Base-by-base conservation (phyloP, 306 rosid species). In the Canavalia ensiformis region DNA sequence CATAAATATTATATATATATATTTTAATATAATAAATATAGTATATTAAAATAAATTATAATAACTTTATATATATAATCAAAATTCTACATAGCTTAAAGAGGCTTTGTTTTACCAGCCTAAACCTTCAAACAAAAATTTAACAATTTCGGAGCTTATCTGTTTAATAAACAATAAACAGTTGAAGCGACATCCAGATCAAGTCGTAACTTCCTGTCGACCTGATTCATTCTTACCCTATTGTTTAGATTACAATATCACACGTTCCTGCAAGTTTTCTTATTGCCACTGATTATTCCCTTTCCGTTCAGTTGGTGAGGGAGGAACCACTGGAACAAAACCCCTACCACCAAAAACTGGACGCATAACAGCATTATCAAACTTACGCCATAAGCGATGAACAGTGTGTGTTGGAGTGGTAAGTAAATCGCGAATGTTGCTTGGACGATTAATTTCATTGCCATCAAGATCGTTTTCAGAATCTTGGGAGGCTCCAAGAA, bases 321-420 rank as follows among this genome's bases (percentile, higher is more conserved):
- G 83, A 7, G 96, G 94, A 69, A 35, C 91, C 47, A 84, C 87
- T 2, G 93, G 97, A 88, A 93, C 98, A 84, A 93, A 93, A 72
- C 97, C 98, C 76, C 99, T 89, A 58, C 99, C 99, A 4, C 99
- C 99, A 58, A 96, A 96, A 74, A 93, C 86, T 8, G 99, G 99
- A 18, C 98, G 97, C 99, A 96, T 96, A 83, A 93, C 41, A 58
- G 94, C 80, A 72, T 96, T 74, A 31, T 96, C 99, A 81, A 96
- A 93, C 79, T 80, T 92, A 34, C 98, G 94, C 99, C 99, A 96
- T 65, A 90, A 85, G 47, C 83, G 90, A 84, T 96, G 99, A 35
- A 93, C 97, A 0, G 94, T 86, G 80, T 92, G 92, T 0, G 97
- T 92, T 31, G 99, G 98, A 54, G 93, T 89, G 0, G 87, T 41